These are phyloP conservation scores for Sporobolomyces phaffii DNA, from an alignment of 768 basidiomycete genomes.

Conservation along the genomic window DNA sequence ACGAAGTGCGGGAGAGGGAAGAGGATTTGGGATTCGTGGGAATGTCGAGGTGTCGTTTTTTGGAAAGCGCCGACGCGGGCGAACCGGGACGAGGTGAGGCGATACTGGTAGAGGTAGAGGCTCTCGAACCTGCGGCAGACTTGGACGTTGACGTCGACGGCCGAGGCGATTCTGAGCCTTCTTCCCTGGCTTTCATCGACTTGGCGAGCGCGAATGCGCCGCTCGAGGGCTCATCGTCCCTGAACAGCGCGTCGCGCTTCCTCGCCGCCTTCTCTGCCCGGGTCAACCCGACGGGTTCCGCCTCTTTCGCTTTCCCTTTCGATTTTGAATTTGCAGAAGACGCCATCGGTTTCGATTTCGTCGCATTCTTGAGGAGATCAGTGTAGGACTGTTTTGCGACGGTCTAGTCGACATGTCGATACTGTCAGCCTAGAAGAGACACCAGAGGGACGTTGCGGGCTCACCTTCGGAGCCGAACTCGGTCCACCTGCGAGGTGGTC, in stretches of 20 bases:
- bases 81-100: not conserved
- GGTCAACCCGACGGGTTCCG: conserved; percentile 2
- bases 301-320: conserved; percentile 17
- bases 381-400: not conserved
- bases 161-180: conserved; percentile 4
- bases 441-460: not conserved
- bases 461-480: not conserved
- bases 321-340: not conserved
- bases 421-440: not conserved
- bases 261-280: conserved; percentile 21
- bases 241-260: conserved; percentile 26
- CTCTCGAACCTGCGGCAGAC: not conserved
- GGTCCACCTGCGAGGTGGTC: conserved; percentile 20
- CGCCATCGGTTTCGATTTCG: not conserved
- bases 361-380: not conserved
- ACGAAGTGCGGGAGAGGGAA: not conserved
- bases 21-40: not conserved
- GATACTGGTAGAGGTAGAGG: not conserved
- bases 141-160: not conserved
- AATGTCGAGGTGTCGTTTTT: conserved; percentile 4
- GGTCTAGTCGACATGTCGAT: not conserved
- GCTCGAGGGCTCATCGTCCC: conserved; percentile 32
- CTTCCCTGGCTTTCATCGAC: conserved; percentile 1
- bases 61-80: not conserved
- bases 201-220: conserved; percentile 29